Evolutionary conservation across 148 eudicot species (phyloP).

Genomic region (Rhododendron kiyosumense): DNA sequence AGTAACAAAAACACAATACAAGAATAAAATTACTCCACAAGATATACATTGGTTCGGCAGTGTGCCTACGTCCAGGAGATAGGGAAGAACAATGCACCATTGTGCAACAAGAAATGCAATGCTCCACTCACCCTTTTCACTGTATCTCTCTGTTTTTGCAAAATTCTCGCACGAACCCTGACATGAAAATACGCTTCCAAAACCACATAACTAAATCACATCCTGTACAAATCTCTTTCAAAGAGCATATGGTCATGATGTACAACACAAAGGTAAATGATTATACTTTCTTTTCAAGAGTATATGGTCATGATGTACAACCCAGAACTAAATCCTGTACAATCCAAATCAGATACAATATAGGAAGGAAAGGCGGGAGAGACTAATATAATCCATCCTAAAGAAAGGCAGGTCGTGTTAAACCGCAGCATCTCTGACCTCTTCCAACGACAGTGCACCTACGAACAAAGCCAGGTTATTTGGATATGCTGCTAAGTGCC

Average conservation of each 20-base stretch:
- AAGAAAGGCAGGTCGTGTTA: not conserved
- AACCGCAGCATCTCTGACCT: not conserved
- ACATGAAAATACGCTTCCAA: not conserved
- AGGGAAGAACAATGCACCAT: not conserved
- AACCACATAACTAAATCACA: not conserved
- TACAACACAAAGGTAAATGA: not conserved
- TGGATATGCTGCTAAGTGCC: not conserved
- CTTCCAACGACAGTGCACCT: not conserved
- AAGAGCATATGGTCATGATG: not conserved
- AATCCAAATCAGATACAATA: not conserved
- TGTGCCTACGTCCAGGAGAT: not conserved
- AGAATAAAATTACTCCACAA: not conserved
- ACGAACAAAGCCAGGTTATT: not conserved
- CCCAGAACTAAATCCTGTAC: not conserved
- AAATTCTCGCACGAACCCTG: not conserved
- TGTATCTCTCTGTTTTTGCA: not conserved
- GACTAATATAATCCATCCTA: not conserved
- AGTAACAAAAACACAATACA: not conserved
- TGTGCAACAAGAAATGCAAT: not conserved
- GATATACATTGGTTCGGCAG: not conserved
- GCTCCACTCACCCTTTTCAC: not conserved
- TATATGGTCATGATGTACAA: not conserved
- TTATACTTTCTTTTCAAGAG: not conserved
- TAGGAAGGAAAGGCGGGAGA: not conserved
- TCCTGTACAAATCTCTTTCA: not conserved